Evolutionary conservation across 768 basidiomycete species (phyloP), one percentile per base, ranked within the genome.

Genomic region (Hypsizygus marmoreus): DNA sequence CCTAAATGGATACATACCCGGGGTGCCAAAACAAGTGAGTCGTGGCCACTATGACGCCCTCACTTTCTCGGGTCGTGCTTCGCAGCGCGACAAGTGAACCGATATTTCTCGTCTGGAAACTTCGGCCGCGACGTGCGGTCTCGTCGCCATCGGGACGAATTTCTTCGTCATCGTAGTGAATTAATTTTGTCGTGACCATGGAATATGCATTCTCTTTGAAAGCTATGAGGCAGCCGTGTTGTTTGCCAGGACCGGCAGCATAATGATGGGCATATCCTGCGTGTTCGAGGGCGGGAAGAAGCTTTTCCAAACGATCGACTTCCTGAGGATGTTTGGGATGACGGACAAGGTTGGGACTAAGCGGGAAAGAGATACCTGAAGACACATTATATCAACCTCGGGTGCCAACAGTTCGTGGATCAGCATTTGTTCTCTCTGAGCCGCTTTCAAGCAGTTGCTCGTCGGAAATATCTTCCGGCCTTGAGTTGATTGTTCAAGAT

Each of bases 21-120:
- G 93, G 93, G 66, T 95, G 93, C 95, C 95, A 97, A 65, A 97
- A 97, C 17, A 95, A 71, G 69, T 97, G 95, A 0, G 94, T 94
- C 1, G 95, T 97, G 2, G 82, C 91, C 11, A 95, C 69, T 30
- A 95, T 68, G 25, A 91, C 64, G 4, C 93, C 91, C 29, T 71
- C 66, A 6, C 59, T 47, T 20, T 67, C 56, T 12, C 71, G 55
- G 7, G 64, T 66, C 5, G 68, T 61, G 34, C 68, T 69, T 53
- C 73, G 70, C 41, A 98, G 68, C 1, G 86, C 86, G 14, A 90
- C 76, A 22, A 97, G 63, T 38, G 80, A 76, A 2, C 79, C 92
- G 39, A 97, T 84, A 60, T 97, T 97, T 63, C 72, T 88, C 2
- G 91, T 94, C 24, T 64, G 68, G 60, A 86, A 86, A 54, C 80